Evolutionary conservation across 345 rosid genomes (phyloP), one percentile per base, ranked within the genome.

Genomic region (Populus deltoides): DNA sequence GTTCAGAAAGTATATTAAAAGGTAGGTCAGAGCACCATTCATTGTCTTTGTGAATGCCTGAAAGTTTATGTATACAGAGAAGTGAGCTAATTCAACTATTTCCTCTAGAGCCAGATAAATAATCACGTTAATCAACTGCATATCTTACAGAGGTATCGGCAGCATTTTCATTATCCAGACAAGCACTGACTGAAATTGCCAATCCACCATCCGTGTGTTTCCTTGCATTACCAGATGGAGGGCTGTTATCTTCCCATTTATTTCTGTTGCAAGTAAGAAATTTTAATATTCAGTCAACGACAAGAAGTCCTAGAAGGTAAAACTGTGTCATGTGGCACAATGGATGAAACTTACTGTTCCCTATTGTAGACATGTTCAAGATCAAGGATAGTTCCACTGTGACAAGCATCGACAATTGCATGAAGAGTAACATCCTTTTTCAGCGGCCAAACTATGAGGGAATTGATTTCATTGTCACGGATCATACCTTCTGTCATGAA

Each of bases 361-460:
- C 24, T 68, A 80, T 79, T 59, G 81, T 88, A 89, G 6, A 85
- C 75, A 45, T 80, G n/a, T 1, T 78, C 43, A 24, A 91, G 89
- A 81, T 91, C 94, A 22, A 91, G 89, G 39, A 89, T 77, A n/a
- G 94, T 91, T 61, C 92, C 92, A 57, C 94, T 91, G 57, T 89
- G 92, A 71, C 94, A 91, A 66, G 92, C 87, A 80, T 91, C 92
- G 33, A 91, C 81, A n/a, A 91, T 83, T 69, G 92, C 90, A 65
- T 89, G 91, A 73, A 91, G 92, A 18, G 80, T 88, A 35, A 89
- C 91, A 25, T 88, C 91, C 5, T 47, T 5, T 2, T 33, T 70
- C 17, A 91, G 87, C 0, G 91, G 92, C 76, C 77, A 47, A 7
- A 91, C 92, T 8, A 91, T 85, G 73, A 73, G 47, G 18, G 83